Evolutionary conservation across 2,329 filamentous ascomycete genomes (phyloP).

Genomic region (Xylariaceae sp.): DNA sequence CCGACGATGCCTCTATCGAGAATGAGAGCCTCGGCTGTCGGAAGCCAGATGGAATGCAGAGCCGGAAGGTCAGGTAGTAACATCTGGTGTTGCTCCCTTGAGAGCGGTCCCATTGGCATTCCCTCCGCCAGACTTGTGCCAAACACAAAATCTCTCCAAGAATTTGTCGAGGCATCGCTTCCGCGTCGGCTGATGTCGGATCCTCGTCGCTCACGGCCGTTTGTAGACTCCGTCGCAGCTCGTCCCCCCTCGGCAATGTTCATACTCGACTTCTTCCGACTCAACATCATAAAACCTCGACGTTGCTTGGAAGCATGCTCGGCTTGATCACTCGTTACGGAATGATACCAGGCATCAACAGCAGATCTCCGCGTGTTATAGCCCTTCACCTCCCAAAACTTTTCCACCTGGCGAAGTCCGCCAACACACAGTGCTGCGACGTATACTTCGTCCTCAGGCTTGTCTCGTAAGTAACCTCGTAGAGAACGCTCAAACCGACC

Average conservation of each 20-base stretch:
- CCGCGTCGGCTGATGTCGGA: conserved; percentile 28
- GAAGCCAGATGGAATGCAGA: conserved; percentile 57
- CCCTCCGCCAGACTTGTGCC: conserved; percentile 55
- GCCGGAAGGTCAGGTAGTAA: conserved; percentile 52
- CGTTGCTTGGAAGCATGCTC: conserved; percentile 45
- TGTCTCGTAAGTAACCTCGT: conserved; percentile 58
- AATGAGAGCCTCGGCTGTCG: conserved; percentile 58
- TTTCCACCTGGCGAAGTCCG: conserved; percentile 57
- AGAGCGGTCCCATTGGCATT: conserved; percentile 56
- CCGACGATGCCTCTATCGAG: conserved; percentile 55
- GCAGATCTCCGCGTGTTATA: conserved; percentile 56
- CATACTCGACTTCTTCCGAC: conserved; percentile 52
- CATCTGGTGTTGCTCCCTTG: conserved; percentile 44
- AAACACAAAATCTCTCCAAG: conserved; percentile 45
- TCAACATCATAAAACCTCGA: conserved; percentile 48
- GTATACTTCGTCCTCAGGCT: conserved; percentile 58
- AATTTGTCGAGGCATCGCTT: conserved; percentile 27
- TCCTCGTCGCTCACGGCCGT: conserved; percentile 26
- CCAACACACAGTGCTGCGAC: conserved; percentile 56
- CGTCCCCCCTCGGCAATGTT: conserved; percentile 32
- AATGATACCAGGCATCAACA: conserved; percentile 56
- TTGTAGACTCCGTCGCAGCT: conserved; percentile 12
- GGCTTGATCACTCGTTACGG: conserved; percentile 41
- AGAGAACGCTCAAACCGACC: conserved; percentile 58
- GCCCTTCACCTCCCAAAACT: conserved; percentile 61